Evolutionary conservation across 768 basidiomycete genomes (phyloP), one percentile per base, ranked within the genome.

Genomic region (Roridomyces roridus): DNA sequence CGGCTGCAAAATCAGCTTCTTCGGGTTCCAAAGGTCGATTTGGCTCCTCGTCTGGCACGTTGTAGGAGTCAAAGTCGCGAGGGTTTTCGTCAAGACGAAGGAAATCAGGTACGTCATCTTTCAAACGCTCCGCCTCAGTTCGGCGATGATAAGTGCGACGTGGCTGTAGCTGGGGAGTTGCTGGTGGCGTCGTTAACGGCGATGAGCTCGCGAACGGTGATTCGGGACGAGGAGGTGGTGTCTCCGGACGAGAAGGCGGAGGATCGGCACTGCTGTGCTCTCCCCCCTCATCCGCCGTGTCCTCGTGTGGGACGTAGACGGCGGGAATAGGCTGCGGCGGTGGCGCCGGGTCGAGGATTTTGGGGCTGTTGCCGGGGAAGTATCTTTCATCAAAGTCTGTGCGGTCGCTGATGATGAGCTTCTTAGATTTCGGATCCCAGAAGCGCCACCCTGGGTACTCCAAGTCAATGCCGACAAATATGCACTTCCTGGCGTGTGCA

Each of bases 341-440:
- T n/a, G n/a, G n/a, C n/a, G n/a, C 26, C 18, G 10, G 49, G 5
- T 5, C 37, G 37, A 5, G 20, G 6, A 0, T 43, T 21, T 48
- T 47, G 1, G 12, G 17, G 17, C 25, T 23, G 39, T 56, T 62
- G 7, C 70, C 70, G 18, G 70, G 68, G 39, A 71, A 69, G 43
- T 59, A 54, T 3, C 64, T 25, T 43, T 76, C 74, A 63, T 77
- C 72, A 59, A 75, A 74, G 9, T 68, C 63, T 45, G 71, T 71
- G 37, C 57, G 42, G 20, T 64, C 58, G 35, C 64, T 68, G 35
- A 73, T 71, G 14, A 72, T 54, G 6, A 64, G 54, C 57, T 65
- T 67, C 42, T 64, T 58, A 2, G 67, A 70, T 12, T 40, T 47
- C 8, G 73, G 70, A 42, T 75, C 66, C 40, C 68, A 72, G 40